Evolutionary conservation across 169 alveolate genomes (phyloP), one percentile per base, ranked within the genome.

Genomic region (Neospora caninum): DNA sequence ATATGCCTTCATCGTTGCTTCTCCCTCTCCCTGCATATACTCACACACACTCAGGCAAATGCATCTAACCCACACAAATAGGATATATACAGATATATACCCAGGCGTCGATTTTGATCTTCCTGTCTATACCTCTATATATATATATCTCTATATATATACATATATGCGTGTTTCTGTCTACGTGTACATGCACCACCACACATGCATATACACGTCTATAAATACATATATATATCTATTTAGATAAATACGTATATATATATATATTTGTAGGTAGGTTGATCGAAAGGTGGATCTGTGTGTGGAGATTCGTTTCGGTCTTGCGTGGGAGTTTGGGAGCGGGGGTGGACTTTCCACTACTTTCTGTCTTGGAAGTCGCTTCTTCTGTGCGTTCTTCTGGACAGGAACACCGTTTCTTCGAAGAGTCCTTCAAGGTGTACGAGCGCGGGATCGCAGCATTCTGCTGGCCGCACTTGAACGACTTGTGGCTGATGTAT

Each of bases 381-480:
- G 18, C 20, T 7, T 25, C 18, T 38, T 38, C 31, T n/a, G 16
- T 88, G 34, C 13, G 38, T 0, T n/a, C 86, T 78, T 78, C 36
- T 83, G 58, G 6, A 16, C 43, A 96, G 95, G 94, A 96, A 69
- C 95, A 96, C 86, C 93, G 96, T 78, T 97, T 96, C 94, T 98
- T 97, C 94, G 99, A 99, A 95, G 99, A 98, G 91, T 94, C 98
- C 13, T 99, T 98, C 96, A 97, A 98, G 92, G 98, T 97, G 31
- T 99, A 97, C 95, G 99, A 99, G 94, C 96, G 98, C 67, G 99
- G 99, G 86, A 93, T 99, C 58, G 95, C 96, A 49, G 96, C 97
- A 49, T 98, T 98, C 95, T 93, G 95, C 80, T 98, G 99, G 99
- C 99, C 99, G 22, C 98, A 97, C 93, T 93, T 97, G 20, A 97